Conservation (phyloP, 495 filamentous ascomycete species). For the Parathielavia appendiculata region DNA sequence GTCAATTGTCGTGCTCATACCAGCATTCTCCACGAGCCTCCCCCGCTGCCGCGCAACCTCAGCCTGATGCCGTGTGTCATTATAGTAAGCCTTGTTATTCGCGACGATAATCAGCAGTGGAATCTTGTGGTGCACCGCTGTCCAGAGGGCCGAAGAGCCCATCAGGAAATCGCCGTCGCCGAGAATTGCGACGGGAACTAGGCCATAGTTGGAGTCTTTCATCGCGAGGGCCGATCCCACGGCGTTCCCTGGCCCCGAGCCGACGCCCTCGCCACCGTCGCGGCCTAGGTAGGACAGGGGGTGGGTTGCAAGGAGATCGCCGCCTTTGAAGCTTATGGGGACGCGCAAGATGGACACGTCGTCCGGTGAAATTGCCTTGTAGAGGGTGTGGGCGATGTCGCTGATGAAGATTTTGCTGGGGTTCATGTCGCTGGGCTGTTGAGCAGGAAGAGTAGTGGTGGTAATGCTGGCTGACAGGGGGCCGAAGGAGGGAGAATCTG, state of each 20-base stretch:
- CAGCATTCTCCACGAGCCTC: not conserved
- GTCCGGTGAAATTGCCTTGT: not conserved
- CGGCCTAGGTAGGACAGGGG: slow-evolving; percentile 5
- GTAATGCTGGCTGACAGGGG: too few species aligned
- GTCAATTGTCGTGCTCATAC: not conserved
- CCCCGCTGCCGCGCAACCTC: slow-evolving; percentile 1
- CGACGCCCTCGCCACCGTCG: not conserved
- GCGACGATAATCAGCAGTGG: slow-evolving; percentile 9
- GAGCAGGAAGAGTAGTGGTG: too few species aligned
- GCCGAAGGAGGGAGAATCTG: too few species aligned
- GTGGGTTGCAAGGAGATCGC: slow-evolving; percentile 2
- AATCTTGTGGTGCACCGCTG: not conserved
- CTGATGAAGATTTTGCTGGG: not conserved
- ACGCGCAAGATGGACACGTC: slow-evolving; percentile 1
- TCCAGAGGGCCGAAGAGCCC: slow-evolving; percentile 11
- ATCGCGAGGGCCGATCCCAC: slow-evolving; percentile 6
- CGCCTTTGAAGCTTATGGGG: not conserved
- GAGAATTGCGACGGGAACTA: slow-evolving; percentile 1
- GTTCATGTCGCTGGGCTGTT: too few species aligned
- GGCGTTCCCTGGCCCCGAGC: not conserved
- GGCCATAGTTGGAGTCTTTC: not conserved
- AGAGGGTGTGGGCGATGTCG: not conserved
- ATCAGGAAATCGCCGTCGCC: slow-evolving; percentile 9
- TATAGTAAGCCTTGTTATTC: not conserved
- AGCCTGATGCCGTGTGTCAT: slow-evolving; percentile 1